These are phyloP conservation scores for Macadamia integrifolia DNA, from an alignment of 164 flowering plant genomes.

Conservation along the genomic window DNA sequence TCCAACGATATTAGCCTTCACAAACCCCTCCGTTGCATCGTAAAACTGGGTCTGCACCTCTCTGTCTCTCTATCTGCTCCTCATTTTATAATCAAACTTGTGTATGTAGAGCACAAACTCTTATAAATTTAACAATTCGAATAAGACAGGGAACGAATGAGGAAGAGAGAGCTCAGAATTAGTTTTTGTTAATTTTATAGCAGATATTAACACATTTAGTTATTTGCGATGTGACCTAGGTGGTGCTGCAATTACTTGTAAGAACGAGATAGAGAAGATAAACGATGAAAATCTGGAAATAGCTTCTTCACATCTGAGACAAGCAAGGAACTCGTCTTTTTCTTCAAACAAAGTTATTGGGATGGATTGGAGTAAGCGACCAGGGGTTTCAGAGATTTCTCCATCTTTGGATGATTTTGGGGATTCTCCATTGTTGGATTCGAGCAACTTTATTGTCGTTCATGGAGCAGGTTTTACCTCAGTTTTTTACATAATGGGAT, in stretches of 20 bases:
- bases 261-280: slow-evolving; percentile 74
- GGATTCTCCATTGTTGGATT: slow-evolving; percentile 30
- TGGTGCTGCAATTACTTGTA: slow-evolving; percentile 92
- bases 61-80: not conserved
- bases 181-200: not conserved
- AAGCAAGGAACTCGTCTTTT: slow-evolving; percentile 39
- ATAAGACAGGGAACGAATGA: no score
- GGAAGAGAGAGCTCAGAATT: no score
- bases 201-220: not conserved
- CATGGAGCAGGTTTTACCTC: slow-evolving; percentile 83
- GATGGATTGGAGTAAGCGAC: slow-evolving; percentile 93
- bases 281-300: slow-evolving; percentile 54
- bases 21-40: slow-evolving; percentile 57
- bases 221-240: slow-evolving; percentile 32
- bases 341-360: slow-evolving; percentile 30
- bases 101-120: no score
- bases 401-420: slow-evolving; percentile 32
- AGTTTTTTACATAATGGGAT: not conserved
- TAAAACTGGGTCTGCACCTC: slow-evolving; percentile 42
- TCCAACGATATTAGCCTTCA: not conserved
- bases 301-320: slow-evolving; percentile 64
- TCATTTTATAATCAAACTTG: no score
- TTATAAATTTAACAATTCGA: no score
- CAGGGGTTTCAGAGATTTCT: slow-evolving; percentile 38
- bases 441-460: slow-evolving; percentile 60